Percentiles rank a stretch among this genome's conserved stretches.
phyloP scores from a whole-genome alignment of 768 basidiomycete species.

The Lepiota brunneoincarnata region DNA sequence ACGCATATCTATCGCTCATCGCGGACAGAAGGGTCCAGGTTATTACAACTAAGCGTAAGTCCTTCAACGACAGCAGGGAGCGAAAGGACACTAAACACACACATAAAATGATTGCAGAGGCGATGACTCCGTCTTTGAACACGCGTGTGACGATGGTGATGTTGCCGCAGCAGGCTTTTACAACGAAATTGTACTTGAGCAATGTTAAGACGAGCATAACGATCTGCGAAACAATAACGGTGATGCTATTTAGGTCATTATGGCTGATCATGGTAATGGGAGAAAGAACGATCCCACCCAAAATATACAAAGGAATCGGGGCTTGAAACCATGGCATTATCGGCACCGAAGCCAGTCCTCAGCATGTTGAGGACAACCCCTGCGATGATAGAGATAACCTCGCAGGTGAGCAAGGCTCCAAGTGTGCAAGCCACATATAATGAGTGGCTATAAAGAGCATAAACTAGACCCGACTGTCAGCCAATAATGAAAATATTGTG shows the following conservation, averaged over 20 bases:
- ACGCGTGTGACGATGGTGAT: slow-evolving; percentile 32
- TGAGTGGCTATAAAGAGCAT: slow-evolving; percentile 32
- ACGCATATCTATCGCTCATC: slow-evolving; percentile 19
- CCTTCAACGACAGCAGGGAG: not conserved
- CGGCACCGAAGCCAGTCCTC: slow-evolving; percentile 15
- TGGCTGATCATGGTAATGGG: not conserved
- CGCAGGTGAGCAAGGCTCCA: slow-evolving; percentile 17
- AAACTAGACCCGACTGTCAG: slow-evolving; percentile 20
- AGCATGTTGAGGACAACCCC: slow-evolving; percentile 21
- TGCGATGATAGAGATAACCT: slow-evolving; percentile 19
- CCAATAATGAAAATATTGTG: not conserved
- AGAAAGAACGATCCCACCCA: slow-evolving; percentile 18
- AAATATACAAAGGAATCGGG: slow-evolving; percentile 24
- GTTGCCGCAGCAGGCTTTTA: slow-evolving; percentile 29
- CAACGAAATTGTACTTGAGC: slow-evolving; percentile 25
- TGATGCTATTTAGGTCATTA: slow-evolving; percentile 18
- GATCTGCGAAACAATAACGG: slow-evolving; percentile 27
- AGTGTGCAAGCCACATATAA: slow-evolving; percentile 22
- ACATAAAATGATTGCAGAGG: slow-evolving; percentile 34
- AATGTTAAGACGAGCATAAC: slow-evolving; percentile 29
- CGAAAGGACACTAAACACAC: not conserved
- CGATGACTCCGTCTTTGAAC: slow-evolving; percentile 34
- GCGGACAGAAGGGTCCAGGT: slow-evolving; percentile 20
- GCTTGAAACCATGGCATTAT: slow-evolving; percentile 18
- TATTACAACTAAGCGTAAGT: slow-evolving; percentile 18